A percentile compares a stretch with the other conserved stretches of the same genome.
These are phyloP conservation scores for Thuidium tamariscinum DNA, from an alignment of 225 moss, liverwort and hornwort genomes.

Conservation along the genomic window DNA sequence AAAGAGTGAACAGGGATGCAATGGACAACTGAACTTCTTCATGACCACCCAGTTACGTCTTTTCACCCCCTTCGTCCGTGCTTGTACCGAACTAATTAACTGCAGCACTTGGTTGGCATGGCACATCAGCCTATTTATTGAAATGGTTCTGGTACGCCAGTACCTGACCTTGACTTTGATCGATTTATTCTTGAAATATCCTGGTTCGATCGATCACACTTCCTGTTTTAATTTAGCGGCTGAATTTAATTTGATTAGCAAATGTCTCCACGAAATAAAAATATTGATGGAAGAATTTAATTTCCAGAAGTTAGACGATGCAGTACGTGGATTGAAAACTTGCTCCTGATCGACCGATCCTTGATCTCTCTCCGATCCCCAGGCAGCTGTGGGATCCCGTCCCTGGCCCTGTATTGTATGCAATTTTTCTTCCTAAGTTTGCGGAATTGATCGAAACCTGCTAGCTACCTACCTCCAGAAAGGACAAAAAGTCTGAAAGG, in stretches of 20 bases:
- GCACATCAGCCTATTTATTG: background rate
- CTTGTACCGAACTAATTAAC: background rate
- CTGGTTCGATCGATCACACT: background rate
- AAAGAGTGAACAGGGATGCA: background rate
- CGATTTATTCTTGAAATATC: background rate
- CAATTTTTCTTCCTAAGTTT: background rate
- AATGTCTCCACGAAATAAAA: background rate
- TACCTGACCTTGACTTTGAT: background rate
- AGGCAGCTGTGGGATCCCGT: background rate
- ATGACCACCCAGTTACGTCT: background rate
- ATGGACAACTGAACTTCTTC: background rate
- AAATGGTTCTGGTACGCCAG: background rate
- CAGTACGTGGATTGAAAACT: background rate
- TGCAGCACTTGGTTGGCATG: background rate
- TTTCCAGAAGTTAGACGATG: background rate
- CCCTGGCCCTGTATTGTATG: background rate
- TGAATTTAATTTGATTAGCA: background rate
- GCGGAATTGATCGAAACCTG: background rate
- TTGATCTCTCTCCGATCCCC: background rate
- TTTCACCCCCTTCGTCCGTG: background rate
- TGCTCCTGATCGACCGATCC: background rate
- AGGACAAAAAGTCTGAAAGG: too few relatives aligned
- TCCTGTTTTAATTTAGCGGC: background rate
- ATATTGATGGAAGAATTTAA: background rate
- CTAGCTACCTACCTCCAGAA: background rate